Evolutionary conservation across 768 basidiomycete genomes (phyloP).

Genomic region (Boletales sp.): DNA sequence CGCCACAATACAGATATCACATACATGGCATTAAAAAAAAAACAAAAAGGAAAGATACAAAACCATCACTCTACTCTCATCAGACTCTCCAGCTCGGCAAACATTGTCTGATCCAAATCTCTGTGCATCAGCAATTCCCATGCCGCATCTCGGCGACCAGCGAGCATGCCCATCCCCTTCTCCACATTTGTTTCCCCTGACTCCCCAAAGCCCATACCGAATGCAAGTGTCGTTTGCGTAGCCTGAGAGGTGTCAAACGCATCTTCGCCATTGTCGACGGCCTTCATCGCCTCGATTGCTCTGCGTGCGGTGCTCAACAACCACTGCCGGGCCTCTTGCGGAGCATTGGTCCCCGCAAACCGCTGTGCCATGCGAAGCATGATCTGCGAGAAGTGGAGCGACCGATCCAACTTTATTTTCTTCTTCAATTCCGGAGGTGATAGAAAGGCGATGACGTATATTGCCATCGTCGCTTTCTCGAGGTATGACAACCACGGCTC

Average conservation of each 20-base stretch:
- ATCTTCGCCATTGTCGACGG: conserved; percentile 74
- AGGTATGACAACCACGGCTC: conserved; percentile 75
- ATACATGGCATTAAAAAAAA: conserved; percentile 13
- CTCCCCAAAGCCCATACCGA: conserved; percentile 86
- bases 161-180: conserved; percentile 71
- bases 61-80: conserved; percentile 54
- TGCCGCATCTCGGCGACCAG: conserved; percentile 64
- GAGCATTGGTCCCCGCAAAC: conserved; percentile 46
- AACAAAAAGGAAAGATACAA: neutral
- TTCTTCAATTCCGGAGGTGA: conserved; percentile 73
- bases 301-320: conserved; percentile 59
- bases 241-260: conserved; percentile 66
- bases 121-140: conserved; percentile 71
- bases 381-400: conserved; percentile 64
- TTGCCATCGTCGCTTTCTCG: conserved; percentile 74
- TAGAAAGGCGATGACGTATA: conserved; percentile 85
- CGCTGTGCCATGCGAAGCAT: conserved; percentile 71
- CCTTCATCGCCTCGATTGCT: conserved; percentile 72
- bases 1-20: conserved; percentile 7
- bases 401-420: conserved; percentile 60
- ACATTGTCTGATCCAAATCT: conserved; percentile 72
- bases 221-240: conserved; percentile 58
- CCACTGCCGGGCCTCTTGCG: conserved; percentile 48
- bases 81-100: conserved; percentile 76
- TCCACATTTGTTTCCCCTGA: conserved; percentile 61